These are phyloP conservation scores for Komagataella pastoris DNA, from an alignment of 805 yeast genomes.

Conservation along the genomic window DNA sequence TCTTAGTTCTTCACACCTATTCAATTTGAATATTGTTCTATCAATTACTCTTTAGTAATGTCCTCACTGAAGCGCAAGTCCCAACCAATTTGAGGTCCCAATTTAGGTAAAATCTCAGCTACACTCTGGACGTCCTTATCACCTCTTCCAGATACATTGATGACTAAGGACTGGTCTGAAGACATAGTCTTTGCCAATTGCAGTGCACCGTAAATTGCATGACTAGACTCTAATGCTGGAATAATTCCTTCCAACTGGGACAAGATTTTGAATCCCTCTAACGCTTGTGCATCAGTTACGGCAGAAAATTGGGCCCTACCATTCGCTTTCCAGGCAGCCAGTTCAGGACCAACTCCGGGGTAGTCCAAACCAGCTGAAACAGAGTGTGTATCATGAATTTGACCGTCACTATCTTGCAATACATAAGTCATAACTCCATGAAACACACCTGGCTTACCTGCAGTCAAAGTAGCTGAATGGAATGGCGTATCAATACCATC, in stretches of 20 bases:
- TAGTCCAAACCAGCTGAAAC: constrained; percentile 97
- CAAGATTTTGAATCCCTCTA: constrained; percentile 76
- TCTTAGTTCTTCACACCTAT: not conserved
- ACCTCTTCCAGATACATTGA: constrained; percentile 96
- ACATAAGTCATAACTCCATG: constrained; percentile 96
- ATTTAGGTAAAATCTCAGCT: constrained; percentile 80
- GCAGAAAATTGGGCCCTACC: constrained; percentile 89
- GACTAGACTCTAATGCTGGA: constrained; percentile 96
- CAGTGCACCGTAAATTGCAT: constrained; percentile 87
- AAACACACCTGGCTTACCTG: constrained; percentile 92
- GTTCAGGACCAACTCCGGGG: constrained; percentile 99
- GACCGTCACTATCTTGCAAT: constrained; percentile 86
- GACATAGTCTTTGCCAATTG: constrained; percentile 76
- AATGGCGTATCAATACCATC: constrained; percentile 81
- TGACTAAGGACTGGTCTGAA: constrained; percentile 68
- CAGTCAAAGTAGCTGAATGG: constrained; percentile 94
- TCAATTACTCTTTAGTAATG: not conserved
- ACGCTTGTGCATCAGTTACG: constrained; percentile 92
- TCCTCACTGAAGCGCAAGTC: constrained; percentile 69
- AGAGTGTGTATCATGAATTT: constrained; percentile 94
- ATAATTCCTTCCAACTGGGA: constrained; percentile 96
- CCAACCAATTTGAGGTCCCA: constrained; percentile 93
- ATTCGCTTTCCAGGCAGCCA: constrained; percentile 87
- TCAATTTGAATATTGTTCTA: constrained; percentile 21
- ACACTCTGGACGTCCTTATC: constrained; percentile 98